A percentile compares a stretch with the other conserved stretches of the same genome.
Conservation (phyloP, 1,284 basidiomycete genomes). For the Irpex rosettiformis region DNA sequence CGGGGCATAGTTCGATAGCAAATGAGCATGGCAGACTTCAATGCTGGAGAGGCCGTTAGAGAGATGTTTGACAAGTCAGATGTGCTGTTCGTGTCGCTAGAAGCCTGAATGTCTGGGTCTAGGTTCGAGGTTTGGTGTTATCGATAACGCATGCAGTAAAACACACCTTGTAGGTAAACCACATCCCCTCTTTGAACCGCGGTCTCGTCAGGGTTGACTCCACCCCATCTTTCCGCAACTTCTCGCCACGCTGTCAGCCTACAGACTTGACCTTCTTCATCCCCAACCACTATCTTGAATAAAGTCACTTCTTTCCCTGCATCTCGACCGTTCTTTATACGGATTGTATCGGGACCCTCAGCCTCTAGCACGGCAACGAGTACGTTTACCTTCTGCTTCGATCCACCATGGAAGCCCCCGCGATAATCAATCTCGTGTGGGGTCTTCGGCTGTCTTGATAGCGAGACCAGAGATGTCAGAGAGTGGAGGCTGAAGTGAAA, state of each 20-base stretch:
- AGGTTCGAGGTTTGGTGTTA: background rate
- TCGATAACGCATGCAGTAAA: constrained; percentile 4
- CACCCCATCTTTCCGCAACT: constrained; percentile 65
- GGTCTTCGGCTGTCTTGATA: constrained; percentile 18
- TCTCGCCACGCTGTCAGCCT: constrained; percentile 76
- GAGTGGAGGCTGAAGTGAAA: constrained; percentile 64
- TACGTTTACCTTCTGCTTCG: constrained; percentile 43
- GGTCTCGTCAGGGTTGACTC: constrained; percentile 22
- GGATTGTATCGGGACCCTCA: constrained; percentile 66
- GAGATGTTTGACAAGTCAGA: constrained; percentile 31
- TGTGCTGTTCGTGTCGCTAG: constrained; percentile 33
- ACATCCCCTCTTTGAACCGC: constrained; percentile 66
- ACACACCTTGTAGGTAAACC: constrained; percentile 61
- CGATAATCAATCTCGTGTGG: background rate
- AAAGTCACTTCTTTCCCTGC: constrained; percentile 64
- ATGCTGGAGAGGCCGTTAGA: constrained; percentile 61
- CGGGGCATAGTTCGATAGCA: constrained; percentile 75
- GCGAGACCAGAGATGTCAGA: constrained; percentile 44
- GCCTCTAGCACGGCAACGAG: constrained; percentile 67
- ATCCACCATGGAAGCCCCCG: constrained; percentile 21
- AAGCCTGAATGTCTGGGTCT: constrained; percentile 3
- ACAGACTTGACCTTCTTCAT: constrained; percentile 60
- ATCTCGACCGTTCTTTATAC: constrained; percentile 60
- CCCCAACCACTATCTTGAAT: constrained; percentile 64
- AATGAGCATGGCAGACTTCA: constrained; percentile 56